Percentiles rank a stretch among this genome's conserved stretches.
Conservation (phyloP, 179 eudicot species). For the Silene noctiflora region DNA sequence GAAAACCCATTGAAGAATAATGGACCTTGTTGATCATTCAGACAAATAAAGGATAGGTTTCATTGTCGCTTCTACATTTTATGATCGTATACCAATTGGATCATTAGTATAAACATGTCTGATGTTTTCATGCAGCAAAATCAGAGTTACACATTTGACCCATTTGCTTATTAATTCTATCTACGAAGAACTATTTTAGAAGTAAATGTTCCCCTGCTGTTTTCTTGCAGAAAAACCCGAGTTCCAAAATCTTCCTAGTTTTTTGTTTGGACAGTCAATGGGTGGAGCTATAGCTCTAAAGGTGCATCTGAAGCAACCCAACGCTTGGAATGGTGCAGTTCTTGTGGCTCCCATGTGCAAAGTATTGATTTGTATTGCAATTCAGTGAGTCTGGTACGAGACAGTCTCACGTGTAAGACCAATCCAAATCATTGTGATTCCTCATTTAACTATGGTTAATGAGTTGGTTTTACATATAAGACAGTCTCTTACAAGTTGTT, state of each 20-base stretch:
- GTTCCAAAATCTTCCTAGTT: conserved; percentile 50
- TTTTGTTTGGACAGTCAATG: conserved; percentile 91
- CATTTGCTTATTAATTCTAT: not conserved
- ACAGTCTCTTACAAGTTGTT: not conserved
- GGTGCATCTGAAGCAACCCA: conserved; percentile 82
- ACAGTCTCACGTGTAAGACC: not conserved
- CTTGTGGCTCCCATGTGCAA: conserved; percentile 99
- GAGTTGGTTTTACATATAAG: not conserved
- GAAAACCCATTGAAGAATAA: not conserved
- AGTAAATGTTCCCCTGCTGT: not conserved
- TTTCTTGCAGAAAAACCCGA: conserved; percentile 58
- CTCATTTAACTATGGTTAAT: not conserved
- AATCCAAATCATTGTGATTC: not conserved
- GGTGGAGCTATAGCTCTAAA: conserved; percentile 97
- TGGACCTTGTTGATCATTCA: not conserved
- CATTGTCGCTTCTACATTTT: not conserved
- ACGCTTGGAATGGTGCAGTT: conserved; percentile 86
- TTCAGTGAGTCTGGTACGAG: not conserved
- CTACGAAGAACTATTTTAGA: too few species aligned
- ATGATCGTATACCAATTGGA: not conserved
- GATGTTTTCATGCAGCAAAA: conserved; percentile 39
- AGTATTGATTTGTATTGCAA: conserved; percentile 34
- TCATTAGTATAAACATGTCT: not conserved
- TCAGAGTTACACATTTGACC: conserved; percentile 26
- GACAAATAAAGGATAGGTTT: not conserved